phyloP scores from a whole-genome alignment of 2,329 filamentous ascomycete species.

The Scytalidium lignicola region DNA sequence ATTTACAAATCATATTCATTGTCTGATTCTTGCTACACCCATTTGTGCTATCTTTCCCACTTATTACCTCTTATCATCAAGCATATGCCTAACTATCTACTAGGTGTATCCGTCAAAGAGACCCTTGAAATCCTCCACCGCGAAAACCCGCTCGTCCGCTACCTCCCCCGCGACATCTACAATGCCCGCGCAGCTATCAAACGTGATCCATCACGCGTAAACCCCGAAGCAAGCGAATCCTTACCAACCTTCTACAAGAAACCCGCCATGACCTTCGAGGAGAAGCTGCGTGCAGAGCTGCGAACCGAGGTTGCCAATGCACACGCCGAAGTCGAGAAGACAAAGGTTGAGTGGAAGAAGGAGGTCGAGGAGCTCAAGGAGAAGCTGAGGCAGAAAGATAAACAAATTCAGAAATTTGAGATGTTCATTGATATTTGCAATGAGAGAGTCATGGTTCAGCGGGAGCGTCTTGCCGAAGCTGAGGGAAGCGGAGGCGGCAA shows the following conservation, averaged over 20 bases:
- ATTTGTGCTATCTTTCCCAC: no score
- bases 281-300: conserved; percentile 58
- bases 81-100: conserved; percentile 27
- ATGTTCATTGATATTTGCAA: conserved; percentile 69
- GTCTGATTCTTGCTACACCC: no score
- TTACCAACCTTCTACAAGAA: conserved; percentile 63
- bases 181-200: conserved; percentile 64
- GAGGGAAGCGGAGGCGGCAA: conserved; percentile 13
- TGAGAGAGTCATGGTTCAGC: conserved; percentile 58
- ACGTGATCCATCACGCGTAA: conserved; percentile 58
- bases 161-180: conserved; percentile 62
- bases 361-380: conserved; percentile 54
- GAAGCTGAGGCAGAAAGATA: conserved; percentile 58
- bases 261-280: conserved; percentile 56
- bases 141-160: conserved; percentile 58
- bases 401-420: conserved; percentile 58
- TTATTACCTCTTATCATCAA: neutral
- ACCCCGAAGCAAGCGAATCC: conserved; percentile 52
- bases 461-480: conserved; percentile 43
- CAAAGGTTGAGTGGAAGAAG: conserved; percentile 49
- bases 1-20: no score
- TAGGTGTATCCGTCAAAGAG: conserved; percentile 59
- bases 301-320: conserved; percentile 55
- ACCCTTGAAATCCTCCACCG: conserved; percentile 62
- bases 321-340: conserved; percentile 52